phyloP scores from a whole-genome alignment of 2,329 filamentous ascomycete genomes.

The Alternaria rosae region DNA sequence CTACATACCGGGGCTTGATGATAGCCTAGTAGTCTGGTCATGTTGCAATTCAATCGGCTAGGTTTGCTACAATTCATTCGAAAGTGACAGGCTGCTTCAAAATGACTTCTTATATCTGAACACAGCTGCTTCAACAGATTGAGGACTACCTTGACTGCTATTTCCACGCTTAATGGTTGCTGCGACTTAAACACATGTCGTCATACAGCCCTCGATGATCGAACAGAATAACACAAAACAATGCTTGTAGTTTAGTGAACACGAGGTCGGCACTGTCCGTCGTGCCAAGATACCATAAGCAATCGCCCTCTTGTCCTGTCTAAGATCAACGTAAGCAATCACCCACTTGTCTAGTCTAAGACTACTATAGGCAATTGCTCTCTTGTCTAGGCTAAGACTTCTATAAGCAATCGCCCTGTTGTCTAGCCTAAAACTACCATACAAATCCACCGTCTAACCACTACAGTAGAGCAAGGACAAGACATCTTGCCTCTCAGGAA shows the following conservation, averaged over 20 bases:
- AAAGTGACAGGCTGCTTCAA: too few species aligned
- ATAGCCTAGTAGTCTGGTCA: too few species aligned
- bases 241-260: not conserved
- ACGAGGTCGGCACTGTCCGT: not conserved
- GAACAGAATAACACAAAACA: too few species aligned
- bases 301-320: not conserved
- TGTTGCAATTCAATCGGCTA: too few species aligned
- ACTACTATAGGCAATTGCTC: not conserved
- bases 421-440: not conserved
- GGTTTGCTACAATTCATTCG: too few species aligned
- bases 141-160: too few species aligned
- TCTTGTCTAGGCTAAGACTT: not conserved
- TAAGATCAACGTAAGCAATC: not conserved
- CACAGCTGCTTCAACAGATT: too few species aligned
- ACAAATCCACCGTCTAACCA: not conserved
- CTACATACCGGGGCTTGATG: too few species aligned
- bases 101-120: too few species aligned
- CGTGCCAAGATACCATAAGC: not conserved
- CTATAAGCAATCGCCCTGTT: not conserved
- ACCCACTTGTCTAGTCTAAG: not conserved
- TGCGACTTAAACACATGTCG: too few species aligned
- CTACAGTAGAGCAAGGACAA: not conserved
- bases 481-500: not conserved
- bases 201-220: too few species aligned
- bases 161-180: too few species aligned